Base-by-base conservation (phyloP, 2,329 filamentous ascomycete species). In the Parastagonospora avenae region DNA sequence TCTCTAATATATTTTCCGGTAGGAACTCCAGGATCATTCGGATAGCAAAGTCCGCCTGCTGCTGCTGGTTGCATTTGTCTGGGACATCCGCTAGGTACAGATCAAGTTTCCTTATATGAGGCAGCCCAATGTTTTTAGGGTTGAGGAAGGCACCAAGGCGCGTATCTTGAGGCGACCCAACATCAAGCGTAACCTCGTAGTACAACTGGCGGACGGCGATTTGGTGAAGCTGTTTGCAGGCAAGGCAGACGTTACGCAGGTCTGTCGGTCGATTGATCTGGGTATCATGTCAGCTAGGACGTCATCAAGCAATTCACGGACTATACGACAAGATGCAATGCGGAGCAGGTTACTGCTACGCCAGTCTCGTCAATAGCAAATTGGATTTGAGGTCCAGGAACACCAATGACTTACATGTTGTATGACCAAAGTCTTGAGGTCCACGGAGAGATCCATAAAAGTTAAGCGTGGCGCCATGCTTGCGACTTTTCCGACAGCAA, bases 11-110 rank as follows among this genome's bases (percentile, higher is more conserved):
- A 52, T 80, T 74, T 44, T 79, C 76, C 1, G 79, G 79, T 31
- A 81, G 60, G 54, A 79, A 73, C 52, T 80, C 78, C 14, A 81
- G 51, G 14, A 81, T 72, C 74, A 80, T 77, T 38, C 78, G 75
- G 15, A 77, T 75, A 0, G 76, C 75, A 46, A 80, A 78, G 46
- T 78, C 71, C 33, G 77, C 78, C 54, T 78, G 77, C 47, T 76
- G 71, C 45, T 76, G 52, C 60, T 76, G 73, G 14, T 77, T 76
- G 62, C 74, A 77, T 44, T 76, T 74, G 51, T 80, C 76, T 32
- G 68, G 49, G 12, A 77, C 66, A 40, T 76, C 72, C 16, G 76
- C 76, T 8, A 79, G 72, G 54, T 80, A 77, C 19, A 81, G 68
- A 33, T 78, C 74, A 9, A 81, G 62, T 61, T 77, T 75, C 32